Conservation (phyloP, 129 eudicot genomes). For the Dittrichia graveolens region DNA sequence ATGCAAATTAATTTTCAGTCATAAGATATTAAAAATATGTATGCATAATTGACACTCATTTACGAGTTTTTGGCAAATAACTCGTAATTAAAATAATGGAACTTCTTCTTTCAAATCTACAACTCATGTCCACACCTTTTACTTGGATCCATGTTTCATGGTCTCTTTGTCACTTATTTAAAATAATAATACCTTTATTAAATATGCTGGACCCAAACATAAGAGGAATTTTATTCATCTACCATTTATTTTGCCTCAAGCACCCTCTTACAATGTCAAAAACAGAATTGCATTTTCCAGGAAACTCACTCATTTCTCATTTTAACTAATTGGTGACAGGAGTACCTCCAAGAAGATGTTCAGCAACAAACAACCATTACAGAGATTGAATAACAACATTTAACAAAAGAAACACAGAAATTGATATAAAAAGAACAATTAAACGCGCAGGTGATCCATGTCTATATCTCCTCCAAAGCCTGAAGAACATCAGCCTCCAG, state of each 20-base stretch:
- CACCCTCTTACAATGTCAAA: constrained; percentile 1
- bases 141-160: too few species aligned
- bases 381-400: constrained; percentile 9
- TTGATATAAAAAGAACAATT: constrained; percentile 11
- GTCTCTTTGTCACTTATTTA: too few species aligned
- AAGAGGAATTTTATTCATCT: background rate
- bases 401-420: background rate
- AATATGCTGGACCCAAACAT: too few species aligned
- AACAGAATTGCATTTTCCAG: constrained; percentile 14
- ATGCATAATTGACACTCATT: too few species aligned
- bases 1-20: too few species aligned
- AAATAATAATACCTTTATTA: too few species aligned
- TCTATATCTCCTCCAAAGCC: constrained; percentile 77
- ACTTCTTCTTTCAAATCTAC: too few species aligned
- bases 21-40: too few species aligned
- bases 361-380: constrained; percentile 8
- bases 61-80: too few species aligned
- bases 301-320: background rate
- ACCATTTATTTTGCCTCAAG: constrained; percentile 8
- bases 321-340: constrained; percentile 3
- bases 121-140: too few species aligned
- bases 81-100: too few species aligned
- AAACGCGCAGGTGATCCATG: constrained; percentile 38
- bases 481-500: constrained; percentile 72
- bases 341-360: constrained; percentile 14